Conservation (phyloP, 352 stramenopile species). For the Vaucheria bursata region DNA sequence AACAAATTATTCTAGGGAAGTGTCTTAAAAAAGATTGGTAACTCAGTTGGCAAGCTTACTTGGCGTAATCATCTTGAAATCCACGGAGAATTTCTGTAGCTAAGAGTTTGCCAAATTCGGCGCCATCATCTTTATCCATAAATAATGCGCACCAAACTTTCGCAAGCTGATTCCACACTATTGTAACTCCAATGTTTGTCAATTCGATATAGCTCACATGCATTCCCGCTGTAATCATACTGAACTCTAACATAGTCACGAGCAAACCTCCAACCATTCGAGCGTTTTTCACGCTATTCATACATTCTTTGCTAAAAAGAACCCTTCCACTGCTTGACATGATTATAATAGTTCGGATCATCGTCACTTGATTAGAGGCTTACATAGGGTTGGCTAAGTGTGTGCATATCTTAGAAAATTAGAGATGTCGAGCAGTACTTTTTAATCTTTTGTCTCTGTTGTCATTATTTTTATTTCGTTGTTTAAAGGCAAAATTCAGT, state of each 20-base stretch:
- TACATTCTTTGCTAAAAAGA: conserved; percentile 81
- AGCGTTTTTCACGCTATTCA: conserved; percentile 66
- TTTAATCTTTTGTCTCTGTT: too few species aligned
- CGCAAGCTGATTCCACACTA: conserved; percentile 70
- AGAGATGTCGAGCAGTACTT: too few species aligned
- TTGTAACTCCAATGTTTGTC: conserved; percentile 68
- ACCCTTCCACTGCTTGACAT: conserved; percentile 80
- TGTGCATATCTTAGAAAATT: too few species aligned
- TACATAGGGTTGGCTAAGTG: too few species aligned
- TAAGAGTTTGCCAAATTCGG: conserved; percentile 70
- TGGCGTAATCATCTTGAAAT: conserved; percentile 47
- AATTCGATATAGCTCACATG: conserved; percentile 80
- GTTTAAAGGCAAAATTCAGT: too few species aligned
- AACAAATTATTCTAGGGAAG: not conserved
- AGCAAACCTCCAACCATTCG: conserved; percentile 74
- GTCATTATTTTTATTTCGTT: too few species aligned
- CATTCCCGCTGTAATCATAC: conserved; percentile 69
- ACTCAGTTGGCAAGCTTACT: too few species aligned
- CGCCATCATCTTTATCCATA: conserved; percentile 66
- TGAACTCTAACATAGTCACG: conserved; percentile 81
- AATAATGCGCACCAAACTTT: conserved; percentile 83
- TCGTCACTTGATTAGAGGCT: conserved; percentile 49
- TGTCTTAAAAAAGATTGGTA: conserved; percentile 5
- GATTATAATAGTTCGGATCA: conserved; percentile 82
- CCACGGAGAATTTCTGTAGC: conserved; percentile 70